Evolutionary conservation across 768 basidiomycete species (phyloP), one percentile per base, ranked within the genome.

Genomic region (Phaffia tasmanica): DNA sequence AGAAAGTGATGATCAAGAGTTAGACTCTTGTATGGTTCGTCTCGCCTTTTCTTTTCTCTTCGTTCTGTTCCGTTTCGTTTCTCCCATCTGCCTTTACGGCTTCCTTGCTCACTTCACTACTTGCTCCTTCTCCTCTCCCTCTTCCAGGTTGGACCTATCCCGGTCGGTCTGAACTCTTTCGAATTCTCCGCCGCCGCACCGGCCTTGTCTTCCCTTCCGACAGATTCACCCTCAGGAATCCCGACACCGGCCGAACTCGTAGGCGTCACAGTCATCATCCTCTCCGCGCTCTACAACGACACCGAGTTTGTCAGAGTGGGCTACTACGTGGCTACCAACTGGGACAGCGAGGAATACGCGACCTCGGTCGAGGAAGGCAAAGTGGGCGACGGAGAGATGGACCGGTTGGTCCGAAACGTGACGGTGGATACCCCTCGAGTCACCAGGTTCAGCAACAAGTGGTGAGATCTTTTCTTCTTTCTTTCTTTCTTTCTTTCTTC

Each of bases 251-350:
- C 72, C 58, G 74, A 75, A 51, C 89, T 94, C 42, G 82, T 99
- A 16, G 95, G 95, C 56, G 93, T 99, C 21, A 89, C 94, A 1
- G 95, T 94, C 7, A 86, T 98, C 74, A 97, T 99, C 72, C 83
- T 99, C 61, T 98, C 93, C 0, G 95, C 91, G 8, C 89, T 88
- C 15, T 99, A 98, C 77, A 84, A 85, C 49, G 94, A 97, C 61
- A 93, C 95, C 73, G 95, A 98, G 76, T 99, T 99, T 73, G 94
- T 99, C n/a, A 85, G 94, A 56, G 93, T 99, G 30, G 95, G 95
- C 8, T 98, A 99, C 76, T 99, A 99, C 76, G 95, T 98, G 78
- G 93, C 98, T 74, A 97, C 93, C 29, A 94, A 98, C 76, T 98
- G 97, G 74, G 94, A 95, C 76, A 89, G 88, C 72, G 88, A 91